Evolutionary conservation across 495 filamentous ascomycete genomes (phyloP), one percentile per base, ranked within the genome.

Genomic region (Penicillium herquei): DNA sequence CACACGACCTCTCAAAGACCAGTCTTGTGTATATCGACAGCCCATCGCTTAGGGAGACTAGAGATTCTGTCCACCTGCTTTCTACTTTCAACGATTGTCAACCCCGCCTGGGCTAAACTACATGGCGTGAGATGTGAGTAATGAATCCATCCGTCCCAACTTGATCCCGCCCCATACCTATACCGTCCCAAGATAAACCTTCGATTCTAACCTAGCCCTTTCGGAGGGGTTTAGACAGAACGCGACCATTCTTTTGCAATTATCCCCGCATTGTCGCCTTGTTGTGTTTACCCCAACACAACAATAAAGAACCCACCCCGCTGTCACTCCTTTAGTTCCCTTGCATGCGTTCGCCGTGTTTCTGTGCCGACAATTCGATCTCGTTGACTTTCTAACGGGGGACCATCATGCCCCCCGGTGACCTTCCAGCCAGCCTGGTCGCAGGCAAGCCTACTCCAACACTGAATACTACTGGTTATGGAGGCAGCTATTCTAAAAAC

Each of bases 401-500:
- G 68, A 61, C 57, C 65, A 66, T 64, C 55, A 77, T 77, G 74
- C 69, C 74, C 72, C 71, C 74, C 59, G 72, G 70, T 68, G 74
- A 73, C 59, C 70, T 74, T 21, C 75, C 75, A 62, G 73, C 75
- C 59, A 78, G 74, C 66, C 70, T 78, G 64, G 70, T 77, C 66
- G 73, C 76, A 60, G 76, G 76, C 64, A 73, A 78, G 55, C 70
- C 69, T 50, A 71, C 65, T 55, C 74, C 74, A 13, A 71, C 67
- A 31, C 52, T 77, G 54, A 76, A 74, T 59, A 76, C 72, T 13
- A 69, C 70, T 30, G 74, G 75, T 51, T 74, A 75, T 44, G 66
- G 64, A 49, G 56, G 58, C 51, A 68, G 64, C 55, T 75, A 70
- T 44, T 65, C 69, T 32, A 67, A 66, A 52, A 72, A 76, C 50